Percentiles rank a stretch among this genome's conserved stretches.
Evolutionary conservation across 2,329 filamentous ascomycete species (phyloP).

Genomic region (Calonectria pauciramosa): DNA sequence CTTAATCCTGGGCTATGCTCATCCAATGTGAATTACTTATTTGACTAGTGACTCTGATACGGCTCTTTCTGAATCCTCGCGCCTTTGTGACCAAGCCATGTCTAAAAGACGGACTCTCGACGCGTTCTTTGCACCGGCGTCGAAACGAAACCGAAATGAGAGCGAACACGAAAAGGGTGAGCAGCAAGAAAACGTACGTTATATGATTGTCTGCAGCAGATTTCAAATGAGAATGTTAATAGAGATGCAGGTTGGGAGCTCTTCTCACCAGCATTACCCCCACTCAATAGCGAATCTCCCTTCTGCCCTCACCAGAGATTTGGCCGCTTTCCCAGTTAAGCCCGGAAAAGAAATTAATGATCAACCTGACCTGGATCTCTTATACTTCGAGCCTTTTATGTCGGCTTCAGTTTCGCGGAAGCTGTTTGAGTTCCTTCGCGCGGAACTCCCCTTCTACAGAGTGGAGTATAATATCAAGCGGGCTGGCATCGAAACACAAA

Average conservation of each 20-base stretch:
- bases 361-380: constrained; percentile 78
- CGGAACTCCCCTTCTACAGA: constrained; percentile 81
- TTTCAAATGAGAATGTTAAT: neutral
- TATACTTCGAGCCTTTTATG: constrained; percentile 83
- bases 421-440: constrained; percentile 79
- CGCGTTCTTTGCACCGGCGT: constrained; percentile 68
- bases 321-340: constrained; percentile 63
- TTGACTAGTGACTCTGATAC: neutral
- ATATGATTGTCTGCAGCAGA: neutral
- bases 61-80: too few relatives aligned
- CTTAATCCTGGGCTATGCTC: neutral
- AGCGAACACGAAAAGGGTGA: neutral
- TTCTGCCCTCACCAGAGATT: constrained; percentile 51
- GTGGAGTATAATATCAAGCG: constrained; percentile 81
- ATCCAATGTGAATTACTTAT: neutral
- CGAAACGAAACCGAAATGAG: constrained; percentile 43
- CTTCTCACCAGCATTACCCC: constrained; percentile 63
- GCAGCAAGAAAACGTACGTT: constrained; percentile 12
- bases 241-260: constrained; percentile 42
- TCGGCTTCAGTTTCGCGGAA: constrained; percentile 66
- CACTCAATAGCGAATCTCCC: constrained; percentile 64
- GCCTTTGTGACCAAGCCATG: constrained; percentile 28
- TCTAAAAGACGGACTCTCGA: constrained; percentile 71
- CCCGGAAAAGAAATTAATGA: constrained; percentile 72
- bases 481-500: constrained; percentile 71